phyloP scores from a whole-genome alignment of 176 grass and related monocot species.

The Bolboschoenus planiculmis region DNA sequence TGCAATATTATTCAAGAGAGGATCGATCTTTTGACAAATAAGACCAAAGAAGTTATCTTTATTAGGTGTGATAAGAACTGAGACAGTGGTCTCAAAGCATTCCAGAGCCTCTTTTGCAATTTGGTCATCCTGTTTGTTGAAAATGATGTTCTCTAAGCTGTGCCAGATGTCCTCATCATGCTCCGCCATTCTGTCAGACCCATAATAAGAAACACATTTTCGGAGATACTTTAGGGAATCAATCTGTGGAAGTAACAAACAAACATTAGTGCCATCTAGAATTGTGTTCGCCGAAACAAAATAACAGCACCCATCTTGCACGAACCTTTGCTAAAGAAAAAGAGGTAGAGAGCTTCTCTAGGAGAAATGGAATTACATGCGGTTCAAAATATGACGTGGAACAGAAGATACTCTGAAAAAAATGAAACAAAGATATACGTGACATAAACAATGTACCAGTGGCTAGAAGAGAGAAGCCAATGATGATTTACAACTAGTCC shows the following conservation, averaged over 20 bases:
- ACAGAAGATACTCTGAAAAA: constrained; percentile 72
- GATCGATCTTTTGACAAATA: constrained; percentile 63
- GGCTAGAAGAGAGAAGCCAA: not conserved
- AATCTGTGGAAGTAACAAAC: constrained; percentile 48
- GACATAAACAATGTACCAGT: not conserved
- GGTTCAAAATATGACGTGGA: constrained; percentile 65
- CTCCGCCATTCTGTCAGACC: constrained; percentile 65
- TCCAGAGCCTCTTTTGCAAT: constrained; percentile 66
- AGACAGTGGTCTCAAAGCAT: constrained; percentile 62
- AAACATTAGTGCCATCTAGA: constrained; percentile 2
- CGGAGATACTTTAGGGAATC: constrained; percentile 97
- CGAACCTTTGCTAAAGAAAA: constrained; percentile 92
- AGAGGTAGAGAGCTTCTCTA: constrained; percentile 84
- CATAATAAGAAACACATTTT: constrained; percentile 73
- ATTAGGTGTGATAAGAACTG: constrained; percentile 42
- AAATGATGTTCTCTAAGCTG: constrained; percentile 73
- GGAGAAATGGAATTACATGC: constrained; percentile 76
- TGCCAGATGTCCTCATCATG: constrained; percentile 60
- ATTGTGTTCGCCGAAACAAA: constrained; percentile 24
- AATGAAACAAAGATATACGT: constrained; percentile 23
- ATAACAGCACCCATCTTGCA: constrained; percentile 18
- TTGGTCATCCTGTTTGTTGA: constrained; percentile 54
- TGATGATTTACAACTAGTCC: not conserved
- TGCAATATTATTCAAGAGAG: constrained; percentile 32
- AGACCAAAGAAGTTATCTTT: constrained; percentile 65